Evolutionary conservation across 2,329 filamentous ascomycete genomes (phyloP).

Genomic region (Sporothrix pseudoabietina): DNA sequence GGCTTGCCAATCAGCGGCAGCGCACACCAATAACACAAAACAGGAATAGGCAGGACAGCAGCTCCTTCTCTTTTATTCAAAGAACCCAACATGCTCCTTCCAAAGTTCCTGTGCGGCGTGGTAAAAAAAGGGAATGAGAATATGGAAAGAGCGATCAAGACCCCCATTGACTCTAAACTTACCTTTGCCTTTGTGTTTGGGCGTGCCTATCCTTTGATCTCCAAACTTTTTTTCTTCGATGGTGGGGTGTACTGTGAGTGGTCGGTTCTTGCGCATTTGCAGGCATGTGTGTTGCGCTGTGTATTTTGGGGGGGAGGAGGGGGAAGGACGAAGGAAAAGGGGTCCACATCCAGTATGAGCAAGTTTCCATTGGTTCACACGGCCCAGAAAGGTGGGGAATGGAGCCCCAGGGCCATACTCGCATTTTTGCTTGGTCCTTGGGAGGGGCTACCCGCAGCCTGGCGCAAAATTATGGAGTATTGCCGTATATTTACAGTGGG

Average conservation of each 20-base stretch:
- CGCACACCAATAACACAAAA: neutral
- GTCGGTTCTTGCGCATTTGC: no score
- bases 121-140: neutral
- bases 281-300: no score
- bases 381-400: conserved; percentile 13
- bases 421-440: neutral
- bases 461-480: neutral
- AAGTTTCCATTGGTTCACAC: conserved; percentile 34
- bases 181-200: neutral
- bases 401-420: neutral
- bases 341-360: conserved; percentile 30
- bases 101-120: conserved; percentile 5
- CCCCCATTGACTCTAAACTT: neutral
- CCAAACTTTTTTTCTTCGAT: conserved; percentile 6
- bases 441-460: neutral
- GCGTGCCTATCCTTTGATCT: neutral
- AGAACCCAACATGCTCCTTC: neutral
- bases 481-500: neutral
- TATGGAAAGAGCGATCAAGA: neutral
- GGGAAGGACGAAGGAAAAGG: neutral
- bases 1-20: neutral
- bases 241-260: conserved; percentile 1
- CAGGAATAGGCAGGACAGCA: neutral
- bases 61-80: neutral
- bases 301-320: neutral